A percentile compares a stretch with the other conserved stretches of the same genome.
phyloP scores from a whole-genome alignment of 371 early-diverging fungal species.

The Apophysomyces trapeziformis region DNA sequence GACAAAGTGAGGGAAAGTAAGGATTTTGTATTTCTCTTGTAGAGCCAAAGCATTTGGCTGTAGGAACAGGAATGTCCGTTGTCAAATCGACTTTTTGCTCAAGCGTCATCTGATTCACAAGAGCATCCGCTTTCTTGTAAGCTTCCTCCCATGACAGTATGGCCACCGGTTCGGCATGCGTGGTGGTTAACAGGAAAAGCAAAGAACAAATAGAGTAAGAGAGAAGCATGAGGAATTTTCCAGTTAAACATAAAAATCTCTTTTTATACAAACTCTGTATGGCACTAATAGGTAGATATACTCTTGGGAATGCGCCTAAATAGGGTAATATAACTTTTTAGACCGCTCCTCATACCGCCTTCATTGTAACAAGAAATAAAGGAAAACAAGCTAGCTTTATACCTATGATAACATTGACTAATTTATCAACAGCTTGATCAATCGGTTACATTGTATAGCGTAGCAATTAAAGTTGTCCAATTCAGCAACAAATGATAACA shows the following conservation, averaged over 20 bases:
- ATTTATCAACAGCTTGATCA: too few species aligned
- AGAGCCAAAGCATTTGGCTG: background rate
- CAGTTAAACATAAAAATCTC: background rate
- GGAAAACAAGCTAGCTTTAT: too few species aligned
- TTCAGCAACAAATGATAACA: too few species aligned
- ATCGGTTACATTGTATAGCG: too few species aligned
- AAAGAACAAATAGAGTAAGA: background rate
- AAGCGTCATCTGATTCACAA: constrained; percentile 12
- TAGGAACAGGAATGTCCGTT: constrained; percentile 24
- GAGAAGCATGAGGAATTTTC: constrained; percentile 2
- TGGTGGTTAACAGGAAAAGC: background rate
- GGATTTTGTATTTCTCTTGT: background rate
- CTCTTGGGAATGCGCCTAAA: constrained; percentile 5
- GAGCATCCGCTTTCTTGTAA: constrained; percentile 13
- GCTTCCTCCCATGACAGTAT: constrained; percentile 19
- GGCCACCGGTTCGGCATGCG: background rate
- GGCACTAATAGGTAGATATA: background rate
- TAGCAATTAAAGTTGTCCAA: too few species aligned
- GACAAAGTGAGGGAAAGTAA: background rate
- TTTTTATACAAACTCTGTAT: constrained; percentile 5
- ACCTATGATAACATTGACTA: too few species aligned
- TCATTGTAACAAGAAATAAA: too few species aligned
- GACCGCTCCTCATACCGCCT: background rate
- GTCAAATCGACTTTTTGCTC: constrained; percentile 31
- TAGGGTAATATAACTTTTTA: background rate